These are phyloP conservation scores for Cenococcum geophilum DNA, from an alignment of 495 filamentous ascomycete genomes.

Conservation along the genomic window DNA sequence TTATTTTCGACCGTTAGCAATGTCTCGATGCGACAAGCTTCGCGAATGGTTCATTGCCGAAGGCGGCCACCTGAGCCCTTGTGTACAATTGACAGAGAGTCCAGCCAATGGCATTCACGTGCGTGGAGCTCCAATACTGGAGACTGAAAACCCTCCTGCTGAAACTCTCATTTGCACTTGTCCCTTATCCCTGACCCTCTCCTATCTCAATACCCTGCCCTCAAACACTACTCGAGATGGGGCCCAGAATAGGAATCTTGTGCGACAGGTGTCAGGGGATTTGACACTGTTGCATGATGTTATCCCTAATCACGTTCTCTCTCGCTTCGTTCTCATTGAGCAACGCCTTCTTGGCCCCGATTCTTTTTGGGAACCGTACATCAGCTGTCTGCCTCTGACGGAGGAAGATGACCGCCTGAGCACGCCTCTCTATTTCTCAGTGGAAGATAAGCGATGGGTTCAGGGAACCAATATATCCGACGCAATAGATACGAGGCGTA, in stretches of 20 bases:
- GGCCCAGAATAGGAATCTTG: not conserved
- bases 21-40: not conserved
- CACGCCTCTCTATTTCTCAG: conserved; percentile 54
- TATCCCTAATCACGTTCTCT: conserved; percentile 19
- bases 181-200: conserved; percentile 46
- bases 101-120: conserved; percentile 45
- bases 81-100: conserved; percentile 42
- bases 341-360: conserved; percentile 46
- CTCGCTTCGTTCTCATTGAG: conserved; percentile 53
- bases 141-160: not conserved
- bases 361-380: conserved; percentile 60
- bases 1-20: not conserved
- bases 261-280: not conserved
- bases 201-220: conserved; percentile 48
- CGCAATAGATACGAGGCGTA: conserved; percentile 43
- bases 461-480: conserved; percentile 53
- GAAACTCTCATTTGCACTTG: conserved; percentile 40
- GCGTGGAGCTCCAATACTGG: conserved; percentile 38
- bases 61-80: conserved; percentile 43
- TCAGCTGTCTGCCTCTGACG: conserved; percentile 51
- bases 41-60: conserved; percentile 40
- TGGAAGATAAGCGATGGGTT: conserved; percentile 53
- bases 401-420: conserved; percentile 41
- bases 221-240: not conserved
- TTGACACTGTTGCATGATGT: conserved; percentile 32